These are phyloP conservation scores for Saccharomyces paradoxus DNA, from an alignment of 805 yeast genomes.

Conservation along the genomic window DNA sequence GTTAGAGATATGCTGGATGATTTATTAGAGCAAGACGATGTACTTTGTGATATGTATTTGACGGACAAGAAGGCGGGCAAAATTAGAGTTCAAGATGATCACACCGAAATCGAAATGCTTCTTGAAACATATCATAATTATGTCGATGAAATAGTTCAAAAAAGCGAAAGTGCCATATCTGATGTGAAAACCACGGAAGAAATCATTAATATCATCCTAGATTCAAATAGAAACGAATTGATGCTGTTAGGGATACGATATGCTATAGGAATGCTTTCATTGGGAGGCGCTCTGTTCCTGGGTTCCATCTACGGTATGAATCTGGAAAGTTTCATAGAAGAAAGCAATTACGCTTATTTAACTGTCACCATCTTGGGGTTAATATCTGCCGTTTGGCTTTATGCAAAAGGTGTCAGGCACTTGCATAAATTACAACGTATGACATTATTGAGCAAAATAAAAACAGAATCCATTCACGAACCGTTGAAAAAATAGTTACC, in stretches of 20 bases:
- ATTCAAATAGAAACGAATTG: constrained; percentile 86
- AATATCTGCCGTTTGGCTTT: constrained; percentile 41
- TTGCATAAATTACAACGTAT: constrained; percentile 63
- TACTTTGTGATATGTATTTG: constrained; percentile 69
- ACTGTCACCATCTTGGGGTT: constrained; percentile 36
- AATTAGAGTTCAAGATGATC: constrained; percentile 51
- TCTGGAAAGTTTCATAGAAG: constrained; percentile 85
- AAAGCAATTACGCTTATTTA: constrained; percentile 59
- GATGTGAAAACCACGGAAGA: constrained; percentile 92
- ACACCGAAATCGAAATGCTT: constrained; percentile 81
- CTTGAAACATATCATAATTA: constrained; percentile 87
- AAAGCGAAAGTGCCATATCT: constrained; percentile 64
- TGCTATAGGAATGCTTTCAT: constrained; percentile 72
- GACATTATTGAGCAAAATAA: constrained; percentile 44
- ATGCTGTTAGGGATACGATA: constrained; percentile 82
- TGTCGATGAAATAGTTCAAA: constrained; percentile 90
- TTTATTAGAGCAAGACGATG: constrained; percentile 79
- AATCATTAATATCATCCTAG: constrained; percentile 84
- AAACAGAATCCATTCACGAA: background rate
- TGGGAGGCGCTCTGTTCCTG: constrained; percentile 71
- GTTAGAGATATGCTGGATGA: constrained; percentile 83
- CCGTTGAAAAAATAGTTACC: background rate
- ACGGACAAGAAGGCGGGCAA: constrained; percentile 47
- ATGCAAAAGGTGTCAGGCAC: constrained; percentile 46
- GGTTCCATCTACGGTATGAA: constrained; percentile 96